Evolutionary conservation across 1,284 basidiomycete species (phyloP).

Genomic region (Melanopsichium pennsylvanicum): DNA sequence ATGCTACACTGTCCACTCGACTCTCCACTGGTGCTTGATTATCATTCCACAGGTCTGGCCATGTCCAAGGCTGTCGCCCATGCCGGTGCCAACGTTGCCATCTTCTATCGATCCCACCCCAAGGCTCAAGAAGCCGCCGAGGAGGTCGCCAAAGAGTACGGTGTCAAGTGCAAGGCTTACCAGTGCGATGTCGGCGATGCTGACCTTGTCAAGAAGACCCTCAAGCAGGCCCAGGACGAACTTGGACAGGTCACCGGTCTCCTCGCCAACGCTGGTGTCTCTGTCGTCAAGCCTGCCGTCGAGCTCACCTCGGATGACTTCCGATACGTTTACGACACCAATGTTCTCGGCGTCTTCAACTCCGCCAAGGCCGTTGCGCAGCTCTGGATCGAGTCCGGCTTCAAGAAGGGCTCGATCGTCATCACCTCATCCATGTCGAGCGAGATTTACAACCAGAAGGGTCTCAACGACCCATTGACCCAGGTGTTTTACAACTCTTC

Average conservation of each 20-base stretch:
- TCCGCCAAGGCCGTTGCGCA: slow-evolving; percentile 61
- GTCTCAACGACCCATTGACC: slow-evolving; percentile 60
- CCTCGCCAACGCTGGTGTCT: slow-evolving; percentile 63
- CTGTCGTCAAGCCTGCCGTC: slow-evolving; percentile 65
- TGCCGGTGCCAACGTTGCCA: slow-evolving; percentile 65
- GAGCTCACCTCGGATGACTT: slow-evolving; percentile 64
- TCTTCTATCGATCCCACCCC: slow-evolving; percentile 64
- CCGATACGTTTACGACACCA: slow-evolving; percentile 65
- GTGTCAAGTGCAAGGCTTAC: slow-evolving; percentile 64
- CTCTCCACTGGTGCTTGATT: no score
- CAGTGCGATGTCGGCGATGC: slow-evolving; percentile 65
- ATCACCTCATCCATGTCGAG: slow-evolving; percentile 65
- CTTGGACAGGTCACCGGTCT: slow-evolving; percentile 62
- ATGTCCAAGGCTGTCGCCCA: slow-evolving; percentile 61
- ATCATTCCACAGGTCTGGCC: slow-evolving; percentile 64
- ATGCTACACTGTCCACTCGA: no score
- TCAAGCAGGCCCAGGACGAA: slow-evolving; percentile 59
- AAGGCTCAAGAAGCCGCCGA: slow-evolving; percentile 62
- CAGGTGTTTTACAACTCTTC: slow-evolving; percentile 66
- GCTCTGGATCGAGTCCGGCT: slow-evolving; percentile 64
- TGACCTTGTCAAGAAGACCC: slow-evolving; percentile 59
- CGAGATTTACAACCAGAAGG: slow-evolving; percentile 66
- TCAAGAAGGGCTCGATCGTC: slow-evolving; percentile 65
- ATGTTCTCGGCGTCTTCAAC: slow-evolving; percentile 66
- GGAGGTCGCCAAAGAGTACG: slow-evolving; percentile 60